Conservation (phyloP, 2,329 filamentous ascomycete species). For the Catunica adiposa region DNA sequence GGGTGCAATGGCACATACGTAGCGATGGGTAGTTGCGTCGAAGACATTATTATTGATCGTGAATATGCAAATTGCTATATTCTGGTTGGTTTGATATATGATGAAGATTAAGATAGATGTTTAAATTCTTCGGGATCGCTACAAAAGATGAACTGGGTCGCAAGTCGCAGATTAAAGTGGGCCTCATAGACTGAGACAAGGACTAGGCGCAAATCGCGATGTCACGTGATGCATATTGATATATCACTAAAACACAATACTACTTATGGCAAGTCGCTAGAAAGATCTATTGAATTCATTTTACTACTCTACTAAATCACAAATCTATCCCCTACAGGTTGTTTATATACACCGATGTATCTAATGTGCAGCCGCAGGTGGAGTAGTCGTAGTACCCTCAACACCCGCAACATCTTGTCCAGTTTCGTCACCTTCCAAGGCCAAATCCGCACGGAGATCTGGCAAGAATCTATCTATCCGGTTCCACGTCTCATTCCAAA, state of each 20-base stretch:
- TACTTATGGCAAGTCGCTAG: not conserved
- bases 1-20: slow-evolving; percentile 63
- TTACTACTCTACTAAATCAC: too few species aligned
- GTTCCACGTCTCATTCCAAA: slow-evolving; percentile 49
- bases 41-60: slow-evolving; percentile 21
- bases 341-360: not conserved
- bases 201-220: not conserved
- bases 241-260: not conserved
- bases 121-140: not conserved
- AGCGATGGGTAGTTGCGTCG: slow-evolving; percentile 34
- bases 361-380: not conserved
- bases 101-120: not conserved
- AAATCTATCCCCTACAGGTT: too few species aligned
- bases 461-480: slow-evolving; percentile 49
- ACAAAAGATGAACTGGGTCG: not conserved
- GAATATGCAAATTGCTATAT: not conserved
- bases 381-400: not conserved
- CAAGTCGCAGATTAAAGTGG: not conserved
- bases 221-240: not conserved
- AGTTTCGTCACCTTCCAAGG: slow-evolving; percentile 28
- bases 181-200: not conserved
- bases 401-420: not conserved
- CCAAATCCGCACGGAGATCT: slow-evolving; percentile 39
- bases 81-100: not conserved
- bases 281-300: too few species aligned